phyloP scores from a whole-genome alignment of 2,329 filamentous ascomycete genomes.

The Pezicula carpinea region DNA sequence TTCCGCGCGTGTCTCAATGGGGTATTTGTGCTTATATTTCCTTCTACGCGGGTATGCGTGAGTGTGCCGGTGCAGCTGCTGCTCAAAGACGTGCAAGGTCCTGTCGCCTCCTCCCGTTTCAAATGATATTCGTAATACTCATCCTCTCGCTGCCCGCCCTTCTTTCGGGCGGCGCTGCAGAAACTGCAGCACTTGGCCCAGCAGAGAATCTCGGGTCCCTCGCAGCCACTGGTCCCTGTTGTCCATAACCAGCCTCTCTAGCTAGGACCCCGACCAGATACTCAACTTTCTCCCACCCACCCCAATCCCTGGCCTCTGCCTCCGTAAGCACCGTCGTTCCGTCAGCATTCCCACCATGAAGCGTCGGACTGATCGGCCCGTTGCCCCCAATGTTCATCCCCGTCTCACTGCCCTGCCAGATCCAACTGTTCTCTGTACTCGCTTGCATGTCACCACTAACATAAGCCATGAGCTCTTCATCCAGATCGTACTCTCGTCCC shows the following conservation, averaged over 20 bases:
- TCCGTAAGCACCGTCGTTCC: constrained; percentile 45
- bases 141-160: constrained; percentile 22
- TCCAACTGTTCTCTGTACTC: constrained; percentile 72
- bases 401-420: constrained; percentile 65
- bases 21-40: too few relatives aligned
- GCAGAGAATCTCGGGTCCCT: constrained; percentile 4
- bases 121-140: constrained; percentile 27
- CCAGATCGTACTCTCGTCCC: constrained; percentile 31
- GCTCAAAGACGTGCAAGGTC: too few relatives aligned
- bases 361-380: constrained; percentile 13
- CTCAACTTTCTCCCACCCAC: constrained; percentile 75
- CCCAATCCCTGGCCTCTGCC: constrained; percentile 64
- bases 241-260: constrained; percentile 15
- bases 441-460: constrained; percentile 83
- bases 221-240: constrained; percentile 6
- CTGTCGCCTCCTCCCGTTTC: not conserved
- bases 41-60: too few relatives aligned
- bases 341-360: constrained; percentile 18
- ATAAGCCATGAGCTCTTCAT: constrained; percentile 87
- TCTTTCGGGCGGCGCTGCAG: constrained; percentile 1
- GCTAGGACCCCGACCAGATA: constrained; percentile 52
- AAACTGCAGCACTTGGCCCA: constrained; percentile 2
- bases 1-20: too few relatives aligned
- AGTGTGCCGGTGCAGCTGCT: too few relatives aligned
- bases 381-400: constrained; percentile 28